Evolutionary conservation across 208 protist species (phyloP).

Genomic region (Trichomonas gallinae): DNA sequence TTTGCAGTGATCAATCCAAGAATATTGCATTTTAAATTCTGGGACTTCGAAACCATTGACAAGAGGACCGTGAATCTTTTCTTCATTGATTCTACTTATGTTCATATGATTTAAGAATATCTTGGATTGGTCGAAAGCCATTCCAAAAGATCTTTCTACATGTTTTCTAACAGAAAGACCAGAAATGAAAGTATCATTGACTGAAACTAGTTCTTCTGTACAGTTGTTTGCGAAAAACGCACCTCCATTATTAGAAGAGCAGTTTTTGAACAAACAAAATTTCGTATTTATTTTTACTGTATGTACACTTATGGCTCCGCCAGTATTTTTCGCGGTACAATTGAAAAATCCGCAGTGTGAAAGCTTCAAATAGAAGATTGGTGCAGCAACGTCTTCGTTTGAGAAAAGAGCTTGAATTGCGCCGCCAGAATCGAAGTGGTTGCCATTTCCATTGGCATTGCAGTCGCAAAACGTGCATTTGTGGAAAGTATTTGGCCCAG

Average conservation of each 20-base stretch:
- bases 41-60: background rate
- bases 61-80: background rate
- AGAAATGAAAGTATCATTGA: background rate
- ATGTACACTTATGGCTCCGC: background rate
- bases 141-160: background rate
- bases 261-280: background rate
- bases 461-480: background rate
- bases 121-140: background rate
- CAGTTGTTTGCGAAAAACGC: background rate
- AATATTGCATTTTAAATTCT: background rate
- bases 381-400: background rate
- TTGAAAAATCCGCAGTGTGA: background rate
- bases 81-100: background rate
- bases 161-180: background rate
- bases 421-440: background rate
- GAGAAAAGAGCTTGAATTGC: background rate
- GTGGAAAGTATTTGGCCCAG: background rate
- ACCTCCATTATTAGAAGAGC: background rate
- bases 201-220: background rate
- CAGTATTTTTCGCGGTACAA: background rate
- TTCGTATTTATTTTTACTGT: background rate
- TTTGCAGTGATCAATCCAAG: background rate
- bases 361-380: background rate
- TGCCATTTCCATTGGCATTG: background rate
- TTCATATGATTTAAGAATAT: background rate